Conservation (phyloP, 768 basidiomycete species). For the Hydnomerulius pinastri region DNA sequence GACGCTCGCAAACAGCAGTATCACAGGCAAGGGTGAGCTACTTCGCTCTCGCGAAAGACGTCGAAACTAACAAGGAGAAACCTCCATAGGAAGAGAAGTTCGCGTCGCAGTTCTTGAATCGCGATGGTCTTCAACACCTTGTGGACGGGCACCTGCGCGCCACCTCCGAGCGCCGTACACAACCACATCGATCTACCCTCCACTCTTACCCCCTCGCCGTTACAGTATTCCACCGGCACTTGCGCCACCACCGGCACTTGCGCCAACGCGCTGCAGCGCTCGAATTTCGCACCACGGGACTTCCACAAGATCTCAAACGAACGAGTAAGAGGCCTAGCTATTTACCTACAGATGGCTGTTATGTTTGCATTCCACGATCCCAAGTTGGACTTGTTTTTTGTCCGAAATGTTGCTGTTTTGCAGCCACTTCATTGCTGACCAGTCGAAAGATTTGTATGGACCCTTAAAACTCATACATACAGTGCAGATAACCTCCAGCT, state of each 20-base stretch:
- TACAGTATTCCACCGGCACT: background rate
- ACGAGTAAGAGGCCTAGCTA: background rate
- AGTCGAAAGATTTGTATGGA: too few relatives aligned
- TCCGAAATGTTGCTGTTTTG: background rate
- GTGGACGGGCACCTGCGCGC: conserved; percentile 69
- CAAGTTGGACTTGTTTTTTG: background rate
- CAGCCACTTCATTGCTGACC: background rate
- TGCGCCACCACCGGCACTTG: background rate
- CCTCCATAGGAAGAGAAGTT: conserved; percentile 76
- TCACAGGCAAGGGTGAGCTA: conserved; percentile 72
- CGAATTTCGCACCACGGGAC: background rate
- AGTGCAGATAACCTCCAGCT: background rate
- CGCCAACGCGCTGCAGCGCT: background rate
- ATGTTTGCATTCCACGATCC: background rate
- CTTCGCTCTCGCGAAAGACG: background rate
- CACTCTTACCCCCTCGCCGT: conserved; percentile 58
- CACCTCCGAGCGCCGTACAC: conserved; percentile 63
- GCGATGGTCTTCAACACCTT: conserved; percentile 70
- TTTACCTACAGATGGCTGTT: background rate
- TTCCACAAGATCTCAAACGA: background rate
- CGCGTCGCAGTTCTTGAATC: conserved; percentile 71
- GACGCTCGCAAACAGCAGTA: conserved; percentile 56
- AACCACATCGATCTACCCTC: conserved; percentile 63
- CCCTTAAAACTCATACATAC: background rate
- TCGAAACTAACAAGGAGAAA: conserved; percentile 1